Conservation (phyloP, 2,329 filamentous ascomycete species). For the Dichotomopilus funicola region DNA sequence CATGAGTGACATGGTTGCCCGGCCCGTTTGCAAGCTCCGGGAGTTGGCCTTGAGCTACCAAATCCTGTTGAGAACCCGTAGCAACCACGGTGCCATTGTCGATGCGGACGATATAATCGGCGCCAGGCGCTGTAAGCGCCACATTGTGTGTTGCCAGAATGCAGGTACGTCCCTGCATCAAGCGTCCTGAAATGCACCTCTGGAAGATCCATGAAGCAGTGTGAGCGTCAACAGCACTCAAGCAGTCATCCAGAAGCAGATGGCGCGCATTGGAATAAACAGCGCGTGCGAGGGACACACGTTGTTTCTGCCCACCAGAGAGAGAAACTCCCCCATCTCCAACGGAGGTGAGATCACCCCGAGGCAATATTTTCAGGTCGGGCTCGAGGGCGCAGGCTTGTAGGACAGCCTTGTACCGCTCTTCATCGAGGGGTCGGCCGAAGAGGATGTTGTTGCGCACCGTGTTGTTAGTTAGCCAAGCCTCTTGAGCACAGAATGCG, state of each 20-base stretch:
- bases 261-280: conserved; percentile 91
- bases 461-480: conserved; percentile 90
- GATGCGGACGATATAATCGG: conserved; percentile 73
- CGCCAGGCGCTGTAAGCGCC: conserved; percentile 69
- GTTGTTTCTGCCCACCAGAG: conserved; percentile 92
- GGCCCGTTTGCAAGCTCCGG: conserved; percentile 51
- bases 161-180: conserved; percentile 84
- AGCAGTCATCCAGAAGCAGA: conserved; percentile 83
- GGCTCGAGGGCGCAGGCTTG: conserved; percentile 82
- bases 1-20: conserved; percentile 40
- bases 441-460: conserved; percentile 95
- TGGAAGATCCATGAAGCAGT: conserved; percentile 96
- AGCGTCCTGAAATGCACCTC: conserved; percentile 76
- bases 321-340: conserved; percentile 97
- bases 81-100: conserved; percentile 74
- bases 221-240: conserved; percentile 93
- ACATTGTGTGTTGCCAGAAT: conserved; percentile 93
- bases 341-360: conserved; percentile 86
- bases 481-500: conserved; percentile 90
- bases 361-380: conserved; percentile 82
- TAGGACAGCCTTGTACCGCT: conserved; percentile 78
- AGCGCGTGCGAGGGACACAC: conserved; percentile 92
- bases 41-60: conserved; percentile 76
- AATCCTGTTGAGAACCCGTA: conserved; percentile 66
- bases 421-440: conserved; percentile 67